Conservation (phyloP, 345 rosid genomes). For the Lenwebbia sp. region DNA sequence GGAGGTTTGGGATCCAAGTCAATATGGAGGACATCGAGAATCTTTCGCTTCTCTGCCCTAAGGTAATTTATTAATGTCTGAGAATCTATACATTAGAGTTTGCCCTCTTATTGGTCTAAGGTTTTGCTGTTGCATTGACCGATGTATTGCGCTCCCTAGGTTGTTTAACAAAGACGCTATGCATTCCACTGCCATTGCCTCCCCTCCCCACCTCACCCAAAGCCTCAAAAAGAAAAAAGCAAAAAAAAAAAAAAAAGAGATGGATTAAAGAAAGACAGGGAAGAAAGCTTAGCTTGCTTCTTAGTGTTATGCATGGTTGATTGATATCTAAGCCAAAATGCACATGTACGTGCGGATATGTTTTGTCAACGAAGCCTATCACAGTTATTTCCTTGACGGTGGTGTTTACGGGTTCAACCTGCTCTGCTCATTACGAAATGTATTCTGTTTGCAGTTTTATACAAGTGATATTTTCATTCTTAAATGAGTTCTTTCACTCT, state of each 20-base stretch:
- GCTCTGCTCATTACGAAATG: neutral
- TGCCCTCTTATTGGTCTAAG: neutral
- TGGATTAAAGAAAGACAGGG: no score
- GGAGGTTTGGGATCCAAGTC: conserved; percentile 32
- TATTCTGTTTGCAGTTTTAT: neutral
- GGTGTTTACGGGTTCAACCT: neutral
- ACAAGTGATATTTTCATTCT: neutral
- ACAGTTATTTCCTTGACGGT: neutral
- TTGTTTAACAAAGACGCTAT: neutral
- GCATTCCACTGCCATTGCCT: neutral
- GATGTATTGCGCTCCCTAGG: neutral
- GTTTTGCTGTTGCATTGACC: neutral
- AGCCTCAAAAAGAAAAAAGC: neutral
- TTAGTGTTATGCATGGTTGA: neutral
- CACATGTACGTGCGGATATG: neutral
- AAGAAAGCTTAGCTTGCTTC: neutral
- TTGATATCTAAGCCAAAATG: neutral
- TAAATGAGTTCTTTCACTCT: neutral
- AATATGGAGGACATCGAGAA: conserved; percentile 48
- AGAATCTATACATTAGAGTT: neutral
- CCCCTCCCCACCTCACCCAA: neutral
- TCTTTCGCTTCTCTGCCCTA: conserved; percentile 62
- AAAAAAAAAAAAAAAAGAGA: no score
- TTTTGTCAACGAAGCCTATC: neutral
- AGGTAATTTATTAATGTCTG: conserved; percentile 26